Conservation (phyloP, 108 stramenopile species). For the Chaetoceros muelleri region DNA sequence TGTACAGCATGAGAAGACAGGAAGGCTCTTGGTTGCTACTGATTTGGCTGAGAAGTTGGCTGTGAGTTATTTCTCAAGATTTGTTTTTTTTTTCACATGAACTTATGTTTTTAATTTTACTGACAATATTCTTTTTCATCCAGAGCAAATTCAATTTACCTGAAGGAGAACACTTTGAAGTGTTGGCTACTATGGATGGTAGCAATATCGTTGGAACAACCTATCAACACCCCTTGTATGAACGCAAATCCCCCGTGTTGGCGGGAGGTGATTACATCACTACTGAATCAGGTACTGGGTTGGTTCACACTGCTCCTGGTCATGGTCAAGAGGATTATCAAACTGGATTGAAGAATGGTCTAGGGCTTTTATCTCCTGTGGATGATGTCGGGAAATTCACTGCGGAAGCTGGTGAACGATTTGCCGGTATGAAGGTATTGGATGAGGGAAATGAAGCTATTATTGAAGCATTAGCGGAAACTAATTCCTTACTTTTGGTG, state of each 20-base stretch:
- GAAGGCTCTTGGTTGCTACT: conserved; percentile 68
- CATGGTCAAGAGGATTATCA: conserved; percentile 98
- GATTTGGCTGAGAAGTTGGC: conserved; percentile 63
- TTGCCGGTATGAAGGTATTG: conserved; percentile 79
- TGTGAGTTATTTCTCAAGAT: conserved; percentile 25
- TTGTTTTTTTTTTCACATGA: conserved; percentile 6
- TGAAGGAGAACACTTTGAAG: conserved; percentile 53
- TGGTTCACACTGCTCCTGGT: conserved; percentile 98
- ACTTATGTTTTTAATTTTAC: conserved; percentile 1
- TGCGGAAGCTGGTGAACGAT: conserved; percentile 79
- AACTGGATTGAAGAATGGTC: conserved; percentile 76
- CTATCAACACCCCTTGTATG: conserved; percentile 79
- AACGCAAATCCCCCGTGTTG: conserved; percentile 68
- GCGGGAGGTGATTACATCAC: conserved; percentile 97
- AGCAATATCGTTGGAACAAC: conserved; percentile 62
- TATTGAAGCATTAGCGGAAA: conserved; percentile 65
- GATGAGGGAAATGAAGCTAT: conserved; percentile 85
- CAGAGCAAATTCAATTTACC: conserved; percentile 58
- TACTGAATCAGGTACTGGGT: conserved; percentile 94
- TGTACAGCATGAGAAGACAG: conserved; percentile 55
- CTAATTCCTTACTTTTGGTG: conserved; percentile 66
- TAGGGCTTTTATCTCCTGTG: conserved; percentile 82
- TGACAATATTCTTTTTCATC: conserved; percentile 1
- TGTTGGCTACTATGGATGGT: conserved; percentile 48
- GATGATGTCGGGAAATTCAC: conserved; percentile 93